phyloP scores from a whole-genome alignment of 2,329 filamentous ascomycete genomes.

The Ophiostoma himal-ulmi region DNA sequence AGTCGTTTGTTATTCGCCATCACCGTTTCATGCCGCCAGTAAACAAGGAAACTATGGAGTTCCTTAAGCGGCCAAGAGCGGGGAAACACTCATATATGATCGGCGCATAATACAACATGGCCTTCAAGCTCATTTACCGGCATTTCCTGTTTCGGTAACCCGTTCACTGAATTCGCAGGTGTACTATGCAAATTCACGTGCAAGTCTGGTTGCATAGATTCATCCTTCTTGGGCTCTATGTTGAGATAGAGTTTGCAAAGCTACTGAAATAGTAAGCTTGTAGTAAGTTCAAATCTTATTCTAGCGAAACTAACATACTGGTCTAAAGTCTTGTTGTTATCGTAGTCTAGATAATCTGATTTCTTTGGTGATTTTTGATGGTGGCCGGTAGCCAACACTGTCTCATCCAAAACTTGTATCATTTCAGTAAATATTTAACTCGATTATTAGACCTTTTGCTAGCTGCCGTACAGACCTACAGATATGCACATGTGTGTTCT shows the following conservation, averaged over 20 bases:
- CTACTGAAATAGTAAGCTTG: too few relatives aligned
- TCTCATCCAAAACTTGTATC: too few relatives aligned
- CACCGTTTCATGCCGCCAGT: neutral
- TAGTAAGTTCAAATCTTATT: too few relatives aligned
- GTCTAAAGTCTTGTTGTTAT: neutral
- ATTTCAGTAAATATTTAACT: too few relatives aligned
- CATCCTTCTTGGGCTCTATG: too few relatives aligned
- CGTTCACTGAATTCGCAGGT: neutral
- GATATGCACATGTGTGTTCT: too few relatives aligned
- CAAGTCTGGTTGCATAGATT: too few relatives aligned
- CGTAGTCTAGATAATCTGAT: neutral
- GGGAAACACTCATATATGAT: neutral
- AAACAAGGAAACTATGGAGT: constrained; percentile 10
- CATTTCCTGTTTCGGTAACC: neutral
- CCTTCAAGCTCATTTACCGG: neutral
- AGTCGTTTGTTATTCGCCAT: neutral
- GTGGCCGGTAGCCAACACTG: too few relatives aligned
- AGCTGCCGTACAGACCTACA: too few relatives aligned
- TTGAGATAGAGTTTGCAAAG: too few relatives aligned
- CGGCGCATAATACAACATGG: neutral
- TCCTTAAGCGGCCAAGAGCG: neutral
- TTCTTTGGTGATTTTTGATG: neutral
- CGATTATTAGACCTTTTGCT: too few relatives aligned
- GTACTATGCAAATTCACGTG: neutral
- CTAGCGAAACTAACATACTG: too few relatives aligned